Evolutionary conservation across 2,329 filamentous ascomycete species (phyloP), one percentile per base, ranked within the genome.

Genomic region (Allantophomopsis lycopodina): DNA sequence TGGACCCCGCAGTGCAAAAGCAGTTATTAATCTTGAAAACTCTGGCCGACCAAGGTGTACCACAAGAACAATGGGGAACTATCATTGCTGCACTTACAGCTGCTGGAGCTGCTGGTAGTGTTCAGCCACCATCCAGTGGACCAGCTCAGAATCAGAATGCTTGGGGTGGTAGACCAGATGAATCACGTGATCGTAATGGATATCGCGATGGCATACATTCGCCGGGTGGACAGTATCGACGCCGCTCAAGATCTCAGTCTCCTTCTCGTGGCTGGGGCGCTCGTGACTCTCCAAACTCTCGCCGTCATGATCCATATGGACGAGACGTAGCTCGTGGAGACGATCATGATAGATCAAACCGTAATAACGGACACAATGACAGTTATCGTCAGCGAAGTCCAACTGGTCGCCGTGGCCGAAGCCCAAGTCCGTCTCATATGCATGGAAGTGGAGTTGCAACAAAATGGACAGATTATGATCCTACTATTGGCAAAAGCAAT

Each of bases 301-400:
- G 53, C 40, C 54, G 50, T 45, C 82, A 79, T 60, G 79, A 75
- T 44, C 75, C 80, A 40, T 89, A 84, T 61, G 79, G 82, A 44
- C 79, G 73, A 44, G 76, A 79, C 53, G 69, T 72, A 48, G 71
- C 72, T 44, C 69, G 73, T 50, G 66, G 68, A 42, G 73, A 76
- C 46, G 69, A 71, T 34, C 64, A 65, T 46, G 69, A 69, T 33
- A 59, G 64, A 49, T 28, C 23, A 3, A 66, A 47, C 41, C 45
- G 72, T 37, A 66, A 68, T 46, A 61, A 68, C 39, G 68, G 71
- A 32, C 69, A 76, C 44, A 34, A 7, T 34, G 63, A 69, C 40
- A 77, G 87, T 32, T 95, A 94, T 62, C 83, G 89, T 47, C 87
- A 95, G 57, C 84, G 91, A 54, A 94, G 83, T 53, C 87, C 88